These are phyloP conservation scores for Kodamaea kaohsiungensis DNA, from an alignment of 805 yeast genomes.

Conservation along the genomic window DNA sequence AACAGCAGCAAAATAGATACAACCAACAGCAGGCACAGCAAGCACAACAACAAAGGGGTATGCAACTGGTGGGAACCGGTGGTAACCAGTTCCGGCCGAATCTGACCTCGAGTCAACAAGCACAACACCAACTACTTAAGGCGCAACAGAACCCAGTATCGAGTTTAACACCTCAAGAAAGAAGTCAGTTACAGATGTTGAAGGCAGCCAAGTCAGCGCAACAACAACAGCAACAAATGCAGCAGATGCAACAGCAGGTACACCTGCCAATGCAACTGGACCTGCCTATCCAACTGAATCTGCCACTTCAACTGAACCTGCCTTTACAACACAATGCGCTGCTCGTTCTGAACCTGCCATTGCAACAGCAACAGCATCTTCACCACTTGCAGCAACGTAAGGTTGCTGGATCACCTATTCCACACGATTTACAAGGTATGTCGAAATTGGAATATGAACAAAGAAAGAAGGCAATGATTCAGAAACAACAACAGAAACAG, in stretches of 20 bases:
- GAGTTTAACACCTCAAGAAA: slow-evolving; percentile 44
- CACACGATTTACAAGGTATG: slow-evolving; percentile 23
- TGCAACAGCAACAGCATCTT: slow-evolving; percentile 8
- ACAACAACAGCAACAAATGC: slow-evolving; percentile 26
- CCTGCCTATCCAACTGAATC: slow-evolving; percentile 9
- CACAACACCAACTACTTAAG: slow-evolving; percentile 1
- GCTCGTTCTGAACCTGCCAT: slow-evolving; percentile 12
- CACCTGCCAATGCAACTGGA: slow-evolving; percentile 18
- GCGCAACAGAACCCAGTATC: slow-evolving; percentile 23
- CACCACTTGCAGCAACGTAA: slow-evolving; percentile 14
- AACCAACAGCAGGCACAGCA: slow-evolving; percentile 9
- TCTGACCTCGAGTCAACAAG: background rate
- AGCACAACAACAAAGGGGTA: slow-evolving; percentile 19
- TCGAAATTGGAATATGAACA: slow-evolving; percentile 38
- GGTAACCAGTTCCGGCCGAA: slow-evolving; percentile 9
- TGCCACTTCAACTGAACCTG: slow-evolving; percentile 17
- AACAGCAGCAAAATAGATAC: slow-evolving; percentile 44
- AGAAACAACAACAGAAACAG: slow-evolving; percentile 24
- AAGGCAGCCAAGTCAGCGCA: slow-evolving; percentile 37
- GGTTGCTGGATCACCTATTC: slow-evolving; percentile 9
- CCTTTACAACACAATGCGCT: slow-evolving; percentile 8
- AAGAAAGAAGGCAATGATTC: slow-evolving; percentile 35
- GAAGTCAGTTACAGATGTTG: slow-evolving; percentile 41
- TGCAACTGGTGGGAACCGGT: slow-evolving; percentile 2
- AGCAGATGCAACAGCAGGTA: slow-evolving; percentile 21